Base-by-base conservation (phyloP, 495 filamentous ascomycete genomes). In the Xylaria telfairii region DNA sequence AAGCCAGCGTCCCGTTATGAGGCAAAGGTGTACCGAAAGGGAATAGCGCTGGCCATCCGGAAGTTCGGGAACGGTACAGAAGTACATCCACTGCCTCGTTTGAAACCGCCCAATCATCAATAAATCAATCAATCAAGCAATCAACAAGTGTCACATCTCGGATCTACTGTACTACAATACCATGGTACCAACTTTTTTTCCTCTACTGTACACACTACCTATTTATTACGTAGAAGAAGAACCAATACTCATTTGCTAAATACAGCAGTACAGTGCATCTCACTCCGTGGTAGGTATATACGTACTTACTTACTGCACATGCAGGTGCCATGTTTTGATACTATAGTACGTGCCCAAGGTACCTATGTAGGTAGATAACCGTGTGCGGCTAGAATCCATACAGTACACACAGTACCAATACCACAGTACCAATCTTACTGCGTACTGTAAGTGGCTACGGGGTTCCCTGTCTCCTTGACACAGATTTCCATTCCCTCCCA, bases 1-100 rank as follows among this genome's bases (percentile, higher is more conserved):
- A 41, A 62, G 21, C 57, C n/a, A n/a, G n/a, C 34, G 24, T 62
- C 37, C 37, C 59, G 28, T n/a, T 62, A 62, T 42, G 59, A 62
- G 37, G 59, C 24, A 62, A 28, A 62, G 8, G 61, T 21, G 15
- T 64, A 13, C 61, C 39, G 6, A 21, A 64, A 64, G 17, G 39
- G 41, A 21, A 47, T 32, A 64, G 15, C 26, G 41, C 39, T 21
- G 8, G 32, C 1, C 61, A 64, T 64, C 41, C 41, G 61, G 61
- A 64, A 46, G 61, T 32, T 64, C 61, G 41, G 61, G 61, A 47
- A 19, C 15, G 21, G 59, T 62, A 47, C 13, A 32, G 24, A 46
- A 10, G 41, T 21, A 44, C 17, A 32, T 28, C 24, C 21, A 28
- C 1, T 41, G 12, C 9, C 6, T 5, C 39, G 28, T 24, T 30